Evolutionary conservation across 371 early-diverging fungal species (phyloP), one percentile per base, ranked within the genome.

Genomic region (Mortierella sp.): DNA sequence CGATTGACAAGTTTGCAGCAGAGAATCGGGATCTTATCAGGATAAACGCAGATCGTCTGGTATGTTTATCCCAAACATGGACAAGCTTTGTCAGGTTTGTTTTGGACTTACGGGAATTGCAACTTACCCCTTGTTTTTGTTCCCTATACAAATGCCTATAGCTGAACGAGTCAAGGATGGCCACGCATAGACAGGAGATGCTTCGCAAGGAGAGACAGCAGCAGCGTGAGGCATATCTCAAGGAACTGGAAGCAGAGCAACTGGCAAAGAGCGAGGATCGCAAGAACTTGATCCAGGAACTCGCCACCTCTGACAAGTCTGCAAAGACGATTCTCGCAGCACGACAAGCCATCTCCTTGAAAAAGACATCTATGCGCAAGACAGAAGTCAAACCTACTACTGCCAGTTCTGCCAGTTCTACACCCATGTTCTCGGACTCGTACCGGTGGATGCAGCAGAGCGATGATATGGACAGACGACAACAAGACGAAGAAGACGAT

Each of bases 21-120:
- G 97, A 97, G 80, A 97, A 99, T 83, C 92, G 94, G 70, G 96
- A 95, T 28, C 88, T 92, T 26, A 98, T 99, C 81, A 92, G 91
- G 50, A 91, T 90, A 70, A 96, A 96, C 86, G 90, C 89, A 47
- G 90, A 90, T 21, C 88, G 90, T 75, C 82, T 86, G 84, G 93
- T 92, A 89, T 57, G 73, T 19, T 31, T 5, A 31, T 57, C 10
- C 5, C 5, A 38, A 38, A 5, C 3, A 5, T 38, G 42, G 42
- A 38, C 42, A 38, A 38, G 5, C 42, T 38, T 38, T 38, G 42
- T 38, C 42, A 38, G 42, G 5, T 38, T 38, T 38, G 5, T 38
- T 38, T 38, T 38, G 42, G 42, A 38, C 5, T 38, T 3, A 5
- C 42, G 42, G 42, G 42, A 38, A 38, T 5, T 38, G 42, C 5